Percentiles rank a stretch among this genome's conserved stretches.
Evolutionary conservation across 768 basidiomycete species (phyloP).

Genomic region (Hydnum rufescens): DNA sequence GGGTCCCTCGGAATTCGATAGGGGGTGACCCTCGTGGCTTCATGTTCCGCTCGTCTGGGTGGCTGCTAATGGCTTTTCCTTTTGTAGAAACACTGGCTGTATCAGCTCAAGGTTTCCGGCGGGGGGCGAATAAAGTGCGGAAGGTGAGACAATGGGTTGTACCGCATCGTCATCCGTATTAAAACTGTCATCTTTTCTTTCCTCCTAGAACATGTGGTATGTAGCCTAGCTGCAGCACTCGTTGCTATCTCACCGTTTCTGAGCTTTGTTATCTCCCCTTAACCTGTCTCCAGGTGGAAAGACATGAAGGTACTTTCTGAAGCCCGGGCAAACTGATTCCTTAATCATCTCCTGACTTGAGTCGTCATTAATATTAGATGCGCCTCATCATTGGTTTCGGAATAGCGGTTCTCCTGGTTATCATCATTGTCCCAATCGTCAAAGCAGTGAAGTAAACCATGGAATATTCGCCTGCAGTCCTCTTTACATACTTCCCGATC

Average conservation of each 20-base stretch:
- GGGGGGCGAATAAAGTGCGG: constrained; percentile 91
- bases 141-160: constrained; percentile 41
- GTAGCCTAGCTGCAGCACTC: constrained; percentile 14
- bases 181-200: constrained; percentile 6
- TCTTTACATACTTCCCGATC: neutral
- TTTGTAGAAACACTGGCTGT: constrained; percentile 79
- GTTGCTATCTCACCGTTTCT: neutral
- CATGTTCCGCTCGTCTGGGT: no score
- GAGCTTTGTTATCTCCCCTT: neutral
- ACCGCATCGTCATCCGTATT: constrained; percentile 18
- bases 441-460: constrained; percentile 43
- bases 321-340: neutral
- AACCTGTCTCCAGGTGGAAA: constrained; percentile 52
- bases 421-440: constrained; percentile 90
- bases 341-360: neutral
- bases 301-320: constrained; percentile 65
- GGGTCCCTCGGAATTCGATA: neutral
- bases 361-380: constrained; percentile 32
- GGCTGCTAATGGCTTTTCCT: neutral
- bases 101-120: constrained; percentile 96
- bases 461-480: neutral
- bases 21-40: no score
- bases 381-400: constrained; percentile 87
- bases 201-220: constrained; percentile 72
- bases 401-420: constrained; percentile 75